These are phyloP conservation scores for Phytopythium sindhum DNA, from an alignment of 352 stramenopile genomes.

Conservation along the genomic window DNA sequence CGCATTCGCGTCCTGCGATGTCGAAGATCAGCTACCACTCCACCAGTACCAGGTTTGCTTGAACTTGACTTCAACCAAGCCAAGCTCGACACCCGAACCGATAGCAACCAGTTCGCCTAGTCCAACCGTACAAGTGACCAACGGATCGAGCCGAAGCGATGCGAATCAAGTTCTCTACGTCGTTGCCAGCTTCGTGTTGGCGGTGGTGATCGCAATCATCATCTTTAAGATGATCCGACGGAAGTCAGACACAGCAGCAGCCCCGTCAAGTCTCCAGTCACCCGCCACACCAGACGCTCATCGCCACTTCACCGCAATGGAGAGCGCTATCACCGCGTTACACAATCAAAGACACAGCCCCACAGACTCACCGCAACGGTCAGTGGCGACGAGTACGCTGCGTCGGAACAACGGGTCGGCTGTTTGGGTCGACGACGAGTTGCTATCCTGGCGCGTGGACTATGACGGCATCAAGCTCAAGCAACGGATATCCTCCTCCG, in stretches of 20 bases:
- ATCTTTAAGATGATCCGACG: slow-evolving; percentile 10
- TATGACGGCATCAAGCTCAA: slow-evolving; percentile 26
- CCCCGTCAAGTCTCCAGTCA: background rate
- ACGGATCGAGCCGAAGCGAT: background rate
- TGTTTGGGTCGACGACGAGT: slow-evolving; percentile 36
- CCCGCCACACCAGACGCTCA: background rate
- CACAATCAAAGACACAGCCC: background rate
- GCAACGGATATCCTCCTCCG: slow-evolving; percentile 16
- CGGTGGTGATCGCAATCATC: slow-evolving; percentile 21
- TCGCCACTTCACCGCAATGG: slow-evolving; percentile 2
- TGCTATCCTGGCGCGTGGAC: slow-evolving; percentile 37
- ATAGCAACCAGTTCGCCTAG: background rate
- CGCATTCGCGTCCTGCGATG: slow-evolving; percentile 35
- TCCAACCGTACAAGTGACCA: background rate
- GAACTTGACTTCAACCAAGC: background rate
- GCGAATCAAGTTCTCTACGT: slow-evolving; percentile 31
- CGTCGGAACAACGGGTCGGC: slow-evolving; percentile 2
- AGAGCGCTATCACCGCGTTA: background rate
- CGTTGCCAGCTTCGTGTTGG: slow-evolving; percentile 32
- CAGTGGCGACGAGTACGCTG: background rate
- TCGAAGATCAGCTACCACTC: slow-evolving; percentile 22
- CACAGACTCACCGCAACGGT: background rate
- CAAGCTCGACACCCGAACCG: background rate
- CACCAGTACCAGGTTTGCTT: slow-evolving; percentile 31
- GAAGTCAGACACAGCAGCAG: too few species aligned